Evolutionary conservation across 1,284 basidiomycete species (phyloP).

Genomic region (Cutaneotrichosporon sp.): DNA sequence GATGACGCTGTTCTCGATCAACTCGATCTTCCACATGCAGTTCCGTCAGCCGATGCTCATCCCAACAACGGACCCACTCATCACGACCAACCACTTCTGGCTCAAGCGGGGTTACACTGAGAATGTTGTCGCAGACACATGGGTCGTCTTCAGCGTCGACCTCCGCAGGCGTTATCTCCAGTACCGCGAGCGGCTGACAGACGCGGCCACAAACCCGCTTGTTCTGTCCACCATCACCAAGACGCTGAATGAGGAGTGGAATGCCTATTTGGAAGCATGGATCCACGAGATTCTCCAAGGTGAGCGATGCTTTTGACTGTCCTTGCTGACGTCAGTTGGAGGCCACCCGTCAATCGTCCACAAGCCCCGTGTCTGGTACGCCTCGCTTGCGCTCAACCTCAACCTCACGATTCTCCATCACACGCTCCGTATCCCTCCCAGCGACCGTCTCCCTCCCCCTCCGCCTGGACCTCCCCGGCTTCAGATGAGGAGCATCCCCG

Average conservation of each 20-base stretch:
- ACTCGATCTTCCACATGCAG: conserved; percentile 46
- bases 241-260: conserved; percentile 43
- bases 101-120: conserved; percentile 33
- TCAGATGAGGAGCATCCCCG: conserved; percentile 33
- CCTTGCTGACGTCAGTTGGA: conserved; percentile 22
- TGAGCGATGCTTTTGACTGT: conserved; percentile 11
- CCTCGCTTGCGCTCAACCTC: conserved; percentile 38
- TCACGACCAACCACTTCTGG: conserved; percentile 31
- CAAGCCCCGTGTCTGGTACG: conserved; percentile 41
- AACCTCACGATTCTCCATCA: conserved; percentile 44
- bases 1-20: conserved; percentile 41
- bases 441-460: conserved; percentile 31
- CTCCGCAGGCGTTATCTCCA: conserved; percentile 38
- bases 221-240: conserved; percentile 36
- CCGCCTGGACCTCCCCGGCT: conserved; percentile 17
- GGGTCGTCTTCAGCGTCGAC: conserved; percentile 37
- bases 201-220: conserved; percentile 30
- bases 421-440: conserved; percentile 35
- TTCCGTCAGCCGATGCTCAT: conserved; percentile 45
- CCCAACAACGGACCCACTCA: conserved; percentile 35
- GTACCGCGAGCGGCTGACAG: conserved; percentile 37
- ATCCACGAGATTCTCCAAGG: conserved; percentile 42
- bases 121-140: conserved; percentile 32
- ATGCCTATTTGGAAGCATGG: conserved; percentile 36
- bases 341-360: conserved; percentile 31